phyloP scores from a whole-genome alignment of 192 early-diverging fungal species.

The Spinellus fusiger region DNA sequence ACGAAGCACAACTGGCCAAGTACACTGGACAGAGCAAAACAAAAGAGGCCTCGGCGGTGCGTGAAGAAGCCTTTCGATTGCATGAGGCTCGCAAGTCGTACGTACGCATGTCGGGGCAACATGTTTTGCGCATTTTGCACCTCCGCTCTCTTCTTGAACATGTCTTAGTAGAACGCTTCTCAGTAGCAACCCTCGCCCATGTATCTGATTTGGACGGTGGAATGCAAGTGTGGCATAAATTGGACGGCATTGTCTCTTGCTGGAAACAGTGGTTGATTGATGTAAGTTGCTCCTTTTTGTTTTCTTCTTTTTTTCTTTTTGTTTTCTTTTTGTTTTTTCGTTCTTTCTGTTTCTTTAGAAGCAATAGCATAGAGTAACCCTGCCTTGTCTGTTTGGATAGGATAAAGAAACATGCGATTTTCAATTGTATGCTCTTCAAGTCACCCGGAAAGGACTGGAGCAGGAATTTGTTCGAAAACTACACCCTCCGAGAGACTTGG shows the following conservation, averaged over 20 bases:
- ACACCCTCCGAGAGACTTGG: conserved; percentile 18
- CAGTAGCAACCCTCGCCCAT: conserved; percentile 40
- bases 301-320: neutral
- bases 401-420: conserved; percentile 27
- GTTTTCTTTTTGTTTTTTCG: neutral
- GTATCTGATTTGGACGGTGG: conserved; percentile 34
- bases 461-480: conserved; percentile 20
- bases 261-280: conserved; percentile 36
- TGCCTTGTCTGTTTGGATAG: conserved; percentile 11
- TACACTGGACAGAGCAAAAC: conserved; percentile 53
- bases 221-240: conserved; percentile 36
- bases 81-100: conserved; percentile 63
- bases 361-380: neutral
- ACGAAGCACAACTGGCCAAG: conserved; percentile 57
- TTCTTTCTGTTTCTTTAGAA: neutral
- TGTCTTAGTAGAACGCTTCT: conserved; percentile 39
- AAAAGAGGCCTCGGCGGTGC: conserved; percentile 60
- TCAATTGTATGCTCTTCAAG: conserved; percentile 27
- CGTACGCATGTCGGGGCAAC: conserved; percentile 51
- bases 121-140: conserved; percentile 49
- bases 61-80: conserved; percentile 67
- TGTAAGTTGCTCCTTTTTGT: conserved; percentile 5
- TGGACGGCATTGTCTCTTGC: conserved; percentile 32
- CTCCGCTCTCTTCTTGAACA: conserved; percentile 52
- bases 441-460: conserved; percentile 31